phyloP scores from a whole-genome alignment of 1,139 yeast genomes.

The Tardiomyces depauwii region DNA sequence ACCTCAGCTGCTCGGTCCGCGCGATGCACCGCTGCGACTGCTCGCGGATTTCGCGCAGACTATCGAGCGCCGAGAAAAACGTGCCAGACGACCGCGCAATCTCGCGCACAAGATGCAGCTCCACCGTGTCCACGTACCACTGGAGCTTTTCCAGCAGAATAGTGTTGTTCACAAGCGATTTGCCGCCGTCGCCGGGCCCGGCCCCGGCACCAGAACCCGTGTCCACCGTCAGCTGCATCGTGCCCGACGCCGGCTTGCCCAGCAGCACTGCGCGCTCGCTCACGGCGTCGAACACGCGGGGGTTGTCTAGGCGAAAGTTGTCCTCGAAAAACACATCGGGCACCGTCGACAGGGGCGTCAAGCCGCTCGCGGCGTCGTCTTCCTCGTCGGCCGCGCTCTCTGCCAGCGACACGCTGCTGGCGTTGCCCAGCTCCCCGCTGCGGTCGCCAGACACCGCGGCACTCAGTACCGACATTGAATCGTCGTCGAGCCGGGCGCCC shows the following conservation, averaged over 20 bases:
- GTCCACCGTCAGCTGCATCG: conserved; percentile 2
- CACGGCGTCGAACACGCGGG: conserved; percentile 68
- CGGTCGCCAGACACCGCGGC: neutral
- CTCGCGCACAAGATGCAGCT: conserved; percentile 66
- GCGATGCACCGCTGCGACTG: conserved; percentile 45
- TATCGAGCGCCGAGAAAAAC: conserved; percentile 76
- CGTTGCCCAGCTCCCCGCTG: no score
- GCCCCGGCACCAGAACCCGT: conserved; percentile 9
- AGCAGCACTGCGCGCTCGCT: conserved; percentile 40
- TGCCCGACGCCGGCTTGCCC: conserved; percentile 2
- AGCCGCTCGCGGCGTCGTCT: neutral
- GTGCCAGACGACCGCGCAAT: conserved; percentile 77
- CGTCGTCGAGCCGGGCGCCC: neutral
- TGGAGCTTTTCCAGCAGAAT: conserved; percentile 72
- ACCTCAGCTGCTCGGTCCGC: conserved; percentile 37
- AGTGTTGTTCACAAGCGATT: conserved; percentile 35
- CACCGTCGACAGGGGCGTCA: conserved; percentile 31
- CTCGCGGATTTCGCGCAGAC: conserved; percentile 50
- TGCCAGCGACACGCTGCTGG: neutral
- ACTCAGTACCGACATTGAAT: neutral
- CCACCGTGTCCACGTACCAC: conserved; percentile 76
- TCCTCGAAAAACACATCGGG: conserved; percentile 61
- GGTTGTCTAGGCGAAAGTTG: conserved; percentile 77
- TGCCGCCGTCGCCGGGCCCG: conserved; percentile 11
- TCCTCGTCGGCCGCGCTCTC: neutral